Conservation (phyloP, 805 yeast genomes). For the Candida sonorensis region DNA sequence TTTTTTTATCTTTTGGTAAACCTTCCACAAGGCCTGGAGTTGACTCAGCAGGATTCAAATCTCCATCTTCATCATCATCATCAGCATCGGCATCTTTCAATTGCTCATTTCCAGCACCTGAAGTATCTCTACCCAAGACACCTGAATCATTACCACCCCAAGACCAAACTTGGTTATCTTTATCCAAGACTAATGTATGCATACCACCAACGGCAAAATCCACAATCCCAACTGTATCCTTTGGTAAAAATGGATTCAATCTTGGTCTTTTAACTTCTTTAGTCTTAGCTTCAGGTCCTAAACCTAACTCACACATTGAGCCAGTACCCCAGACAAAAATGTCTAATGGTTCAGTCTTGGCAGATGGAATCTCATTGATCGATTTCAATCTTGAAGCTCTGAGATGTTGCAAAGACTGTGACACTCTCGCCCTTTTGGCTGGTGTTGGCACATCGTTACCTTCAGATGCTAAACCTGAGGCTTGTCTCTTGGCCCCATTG, state of each 20-base stretch:
- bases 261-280: constrained; percentile 96
- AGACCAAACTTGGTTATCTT: constrained; percentile 79
- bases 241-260: constrained; percentile 66
- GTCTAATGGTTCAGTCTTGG: constrained; percentile 48
- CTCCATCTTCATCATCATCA: constrained; percentile 71
- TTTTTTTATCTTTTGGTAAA: constrained; percentile 48
- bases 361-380: constrained; percentile 33
- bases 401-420: constrained; percentile 35
- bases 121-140: constrained; percentile 83
- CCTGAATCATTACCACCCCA: constrained; percentile 98
- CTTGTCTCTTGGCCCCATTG: constrained; percentile 14
- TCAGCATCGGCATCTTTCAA: constrained; percentile 61
- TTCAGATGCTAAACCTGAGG: constrained; percentile 12
- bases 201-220: constrained; percentile 94
- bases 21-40: constrained; percentile 77
- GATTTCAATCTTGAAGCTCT: constrained; percentile 45
- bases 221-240: constrained; percentile 63
- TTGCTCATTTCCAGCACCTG: constrained; percentile 50
- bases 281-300: constrained; percentile 90
- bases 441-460: constrained; percentile 17
- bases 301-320: constrained; percentile 93
- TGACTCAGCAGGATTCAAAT: constrained; percentile 80
- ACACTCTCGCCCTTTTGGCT: constrained; percentile 29
- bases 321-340: constrained; percentile 96
- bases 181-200: constrained; percentile 82